phyloP scores from a whole-genome alignment of 129 eudicot genomes.

The Saussurea involucrata region DNA sequence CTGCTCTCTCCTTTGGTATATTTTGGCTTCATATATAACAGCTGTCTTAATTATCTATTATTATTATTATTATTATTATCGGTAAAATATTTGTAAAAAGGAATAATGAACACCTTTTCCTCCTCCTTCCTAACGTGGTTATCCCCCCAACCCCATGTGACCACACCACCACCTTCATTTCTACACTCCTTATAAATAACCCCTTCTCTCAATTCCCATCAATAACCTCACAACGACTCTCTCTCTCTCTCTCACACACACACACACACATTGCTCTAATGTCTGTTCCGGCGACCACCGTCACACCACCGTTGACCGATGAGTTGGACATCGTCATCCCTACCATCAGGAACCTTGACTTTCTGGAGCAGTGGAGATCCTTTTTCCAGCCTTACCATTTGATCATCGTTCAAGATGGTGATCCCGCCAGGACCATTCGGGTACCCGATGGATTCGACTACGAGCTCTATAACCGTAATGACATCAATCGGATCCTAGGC shows the following conservation, averaged over 20 bases:
- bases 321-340: slow-evolving; percentile 75
- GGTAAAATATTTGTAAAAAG: background rate
- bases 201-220: slow-evolving; percentile 14
- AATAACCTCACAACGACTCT: background rate
- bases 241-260: background rate
- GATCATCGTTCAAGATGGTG: slow-evolving; percentile 81
- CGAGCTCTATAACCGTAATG: slow-evolving; percentile 72
- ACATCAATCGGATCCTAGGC: slow-evolving; percentile 64
- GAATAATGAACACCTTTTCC: background rate
- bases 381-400: slow-evolving; percentile 69
- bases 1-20: slow-evolving; percentile 8
- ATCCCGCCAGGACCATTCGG: slow-evolving; percentile 50
- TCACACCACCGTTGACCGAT: slow-evolving; percentile 45
- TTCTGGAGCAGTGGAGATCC: slow-evolving; percentile 69
- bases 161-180: slow-evolving; percentile 6
- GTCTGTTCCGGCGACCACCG: slow-evolving; percentile 37
- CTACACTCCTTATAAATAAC: slow-evolving; percentile 3
- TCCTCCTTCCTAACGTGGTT: slow-evolving; percentile 23
- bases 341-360: slow-evolving; percentile 66
- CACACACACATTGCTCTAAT: background rate
- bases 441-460: slow-evolving; percentile 74
- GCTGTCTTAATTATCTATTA: slow-evolving; percentile 12
- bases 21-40: background rate
- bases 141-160: slow-evolving; percentile 35
- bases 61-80: background rate